These are phyloP conservation scores for Camelina neglecta DNA, from an alignment of 345 rosid genomes.

Conservation along the genomic window DNA sequence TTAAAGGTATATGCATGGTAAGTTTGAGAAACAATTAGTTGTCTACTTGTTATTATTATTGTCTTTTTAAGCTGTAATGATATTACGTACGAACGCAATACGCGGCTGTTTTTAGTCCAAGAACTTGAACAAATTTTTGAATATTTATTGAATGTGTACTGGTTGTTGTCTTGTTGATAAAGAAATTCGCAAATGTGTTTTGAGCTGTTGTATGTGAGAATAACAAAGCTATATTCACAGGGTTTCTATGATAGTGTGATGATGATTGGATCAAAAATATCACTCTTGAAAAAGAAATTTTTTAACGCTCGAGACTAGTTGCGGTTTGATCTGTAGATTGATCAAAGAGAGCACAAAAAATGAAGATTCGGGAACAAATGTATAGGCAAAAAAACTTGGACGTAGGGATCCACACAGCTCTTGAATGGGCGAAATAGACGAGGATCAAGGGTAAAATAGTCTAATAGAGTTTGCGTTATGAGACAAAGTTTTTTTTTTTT, in stretches of 20 bases:
- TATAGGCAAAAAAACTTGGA: neutral
- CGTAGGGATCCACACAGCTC: neutral
- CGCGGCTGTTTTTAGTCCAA: slow-evolving; percentile 15
- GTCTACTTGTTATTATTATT: neutral
- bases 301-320: neutral
- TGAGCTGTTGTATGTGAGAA: neutral
- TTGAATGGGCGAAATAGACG: neutral
- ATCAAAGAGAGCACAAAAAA: slow-evolving; percentile 4
- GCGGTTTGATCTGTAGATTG: neutral
- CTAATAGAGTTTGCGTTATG: neutral
- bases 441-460: neutral
- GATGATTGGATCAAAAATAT: neutral
- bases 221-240: neutral
- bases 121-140: neutral
- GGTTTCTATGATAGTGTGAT: neutral
- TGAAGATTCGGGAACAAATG: neutral
- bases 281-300: neutral
- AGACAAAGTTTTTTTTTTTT: neutral
- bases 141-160: neutral
- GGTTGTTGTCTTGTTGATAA: neutral
- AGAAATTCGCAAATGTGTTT: neutral
- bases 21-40: slow-evolving; percentile 1
- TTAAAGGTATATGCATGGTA: neutral
- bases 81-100: neutral
- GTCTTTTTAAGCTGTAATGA: neutral